Evolutionary conservation across 805 yeast genomes (phyloP).

Genomic region (Zygosaccharomyces bailii): DNA sequence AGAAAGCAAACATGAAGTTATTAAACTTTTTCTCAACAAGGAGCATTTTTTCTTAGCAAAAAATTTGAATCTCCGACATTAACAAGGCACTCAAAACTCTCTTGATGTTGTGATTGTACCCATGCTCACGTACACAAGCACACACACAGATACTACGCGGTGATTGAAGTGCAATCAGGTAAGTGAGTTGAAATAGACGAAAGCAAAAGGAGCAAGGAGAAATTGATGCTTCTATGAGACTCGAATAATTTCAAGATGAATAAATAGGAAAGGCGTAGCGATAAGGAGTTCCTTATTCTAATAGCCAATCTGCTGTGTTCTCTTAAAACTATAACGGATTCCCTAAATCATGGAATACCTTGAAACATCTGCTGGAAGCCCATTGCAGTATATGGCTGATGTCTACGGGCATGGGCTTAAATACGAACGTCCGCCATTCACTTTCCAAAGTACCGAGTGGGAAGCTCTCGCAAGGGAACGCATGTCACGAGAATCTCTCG

Average conservation of each 20-base stretch:
- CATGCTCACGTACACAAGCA: background rate
- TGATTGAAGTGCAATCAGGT: background rate
- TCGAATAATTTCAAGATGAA: background rate
- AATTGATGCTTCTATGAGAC: background rate
- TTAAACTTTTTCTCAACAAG: background rate
- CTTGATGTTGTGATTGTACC: background rate
- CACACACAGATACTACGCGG: background rate
- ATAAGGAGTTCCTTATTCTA: background rate
- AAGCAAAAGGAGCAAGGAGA: background rate
- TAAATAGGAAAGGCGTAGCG: background rate
- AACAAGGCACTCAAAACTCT: background rate
- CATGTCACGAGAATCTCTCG: constrained; percentile 15
- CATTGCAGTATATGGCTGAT: constrained; percentile 17
- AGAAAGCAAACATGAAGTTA: background rate
- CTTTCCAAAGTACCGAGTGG: constrained; percentile 16
- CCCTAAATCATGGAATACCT: constrained; percentile 11
- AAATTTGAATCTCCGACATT: background rate
- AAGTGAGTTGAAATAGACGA: background rate
- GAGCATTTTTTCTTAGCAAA: background rate
- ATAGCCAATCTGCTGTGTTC: background rate
- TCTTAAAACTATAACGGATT: background rate
- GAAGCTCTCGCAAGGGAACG: constrained; percentile 16
- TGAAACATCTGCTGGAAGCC: constrained; percentile 14
- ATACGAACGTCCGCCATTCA: constrained; percentile 17
- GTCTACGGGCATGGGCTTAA: constrained; percentile 17